Evolutionary conservation across 116 monocot genomes (phyloP), one percentile per base, ranked within the genome.

Genomic region (Phalaenopsis hybrid): DNA sequence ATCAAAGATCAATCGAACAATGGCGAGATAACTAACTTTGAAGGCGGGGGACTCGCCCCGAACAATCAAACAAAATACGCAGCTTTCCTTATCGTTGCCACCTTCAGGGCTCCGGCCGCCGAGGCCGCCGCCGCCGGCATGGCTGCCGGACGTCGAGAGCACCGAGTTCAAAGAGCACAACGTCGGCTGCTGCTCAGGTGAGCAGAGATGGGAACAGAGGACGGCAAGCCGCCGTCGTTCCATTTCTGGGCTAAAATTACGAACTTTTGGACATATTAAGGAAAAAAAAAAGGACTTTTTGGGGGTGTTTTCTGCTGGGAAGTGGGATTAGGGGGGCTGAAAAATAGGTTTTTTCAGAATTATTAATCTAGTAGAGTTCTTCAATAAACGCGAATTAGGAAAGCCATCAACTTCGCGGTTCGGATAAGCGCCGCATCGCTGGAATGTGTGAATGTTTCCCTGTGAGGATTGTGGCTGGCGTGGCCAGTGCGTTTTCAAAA

Each of bases 1-100:
- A 63, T 63, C 25, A 23, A 20, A 21, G 63, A 63, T 63, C 49
- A 48, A 48, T 4, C 48, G 5, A 75, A 78, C 21, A 13, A 20
- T 43, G 58, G 44, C 44, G 20, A 8, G 31, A 76, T 43, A 20
- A 23, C 44, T 10, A 55, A 94, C 94, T 89, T 90, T 94, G 58
- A 90, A 92, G 18, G 94, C 90, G 9, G 92, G 92, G 18, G 87
- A 85, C 41, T 90, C 87, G n/a, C 90, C 94, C 11, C 87, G 57
- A 34, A 85, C 81, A 59, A 94, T 92, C 81, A 15, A 58, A 52
- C 92, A 94, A 69, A 92, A 94, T 48, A 94, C 83, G 79, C 94
- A 93, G 4, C 61, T 16, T 33, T 48, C 80, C 58, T 81, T 84
- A 28, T 48, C 77, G 17, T 20, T 48, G 31, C 67, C 48, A 11